These are phyloP conservation scores for Globisporangium perplexum DNA, from an alignment of 352 stramenopile genomes.

Conservation along the genomic window DNA sequence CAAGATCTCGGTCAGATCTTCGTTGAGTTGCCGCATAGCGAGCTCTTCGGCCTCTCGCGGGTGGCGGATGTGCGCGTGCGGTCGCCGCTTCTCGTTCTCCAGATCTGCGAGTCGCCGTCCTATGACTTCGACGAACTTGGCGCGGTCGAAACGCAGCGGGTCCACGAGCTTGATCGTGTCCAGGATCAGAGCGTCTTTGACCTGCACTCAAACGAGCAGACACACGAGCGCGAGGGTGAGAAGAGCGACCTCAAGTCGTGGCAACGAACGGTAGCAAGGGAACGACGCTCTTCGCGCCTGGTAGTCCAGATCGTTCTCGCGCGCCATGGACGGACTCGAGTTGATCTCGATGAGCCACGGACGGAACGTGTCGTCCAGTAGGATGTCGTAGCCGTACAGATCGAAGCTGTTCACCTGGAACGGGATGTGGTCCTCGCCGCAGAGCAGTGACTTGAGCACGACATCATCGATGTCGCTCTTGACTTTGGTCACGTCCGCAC, in stretches of 20 bases:
- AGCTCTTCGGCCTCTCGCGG: constrained; percentile 49
- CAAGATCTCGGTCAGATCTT: constrained; percentile 69
- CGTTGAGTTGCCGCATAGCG: constrained; percentile 43
- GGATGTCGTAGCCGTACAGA: constrained; percentile 93
- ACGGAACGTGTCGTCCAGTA: constrained; percentile 86
- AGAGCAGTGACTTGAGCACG: constrained; percentile 86
- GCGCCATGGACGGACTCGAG: constrained; percentile 88
- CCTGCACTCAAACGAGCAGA: constrained; percentile 3
- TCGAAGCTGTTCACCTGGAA: constrained; percentile 93
- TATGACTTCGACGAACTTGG: constrained; percentile 60
- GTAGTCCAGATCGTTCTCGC: constrained; percentile 83
- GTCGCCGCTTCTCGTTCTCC: constrained; percentile 48
- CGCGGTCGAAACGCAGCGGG: constrained; percentile 76
- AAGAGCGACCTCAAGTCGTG: not conserved
- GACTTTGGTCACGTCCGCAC: constrained; percentile 58
- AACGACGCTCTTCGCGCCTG: constrained; percentile 18
- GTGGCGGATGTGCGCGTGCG: constrained; percentile 47
- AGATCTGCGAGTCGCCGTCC: constrained; percentile 49
- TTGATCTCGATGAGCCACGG: constrained; percentile 97
- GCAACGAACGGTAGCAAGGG: not conserved
- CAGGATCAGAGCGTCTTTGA: constrained; percentile 89
- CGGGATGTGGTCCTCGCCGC: constrained; percentile 85
- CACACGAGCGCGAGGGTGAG: not conserved
- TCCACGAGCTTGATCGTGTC: constrained; percentile 87
- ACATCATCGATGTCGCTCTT: constrained; percentile 71